Evolutionary conservation across 106 monocot genomes (phyloP).

Genomic region (Allium cepa): DNA sequence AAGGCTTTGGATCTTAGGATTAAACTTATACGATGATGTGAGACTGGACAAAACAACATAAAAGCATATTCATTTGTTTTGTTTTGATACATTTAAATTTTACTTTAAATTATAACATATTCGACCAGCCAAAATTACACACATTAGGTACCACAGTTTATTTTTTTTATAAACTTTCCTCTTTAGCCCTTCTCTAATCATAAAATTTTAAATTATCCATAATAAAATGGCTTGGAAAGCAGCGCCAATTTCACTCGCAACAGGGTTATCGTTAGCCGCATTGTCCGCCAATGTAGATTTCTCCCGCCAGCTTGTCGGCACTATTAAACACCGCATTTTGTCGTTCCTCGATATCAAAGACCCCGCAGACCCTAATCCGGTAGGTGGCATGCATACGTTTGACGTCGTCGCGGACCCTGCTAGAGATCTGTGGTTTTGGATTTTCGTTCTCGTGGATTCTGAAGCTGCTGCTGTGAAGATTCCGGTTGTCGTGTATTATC

Average conservation of each 20-base stretch:
- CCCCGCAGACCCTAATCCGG: conserved; percentile 22
- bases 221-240: conserved; percentile 2
- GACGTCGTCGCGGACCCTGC: conserved; percentile 39
- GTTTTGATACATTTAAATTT: too few species aligned
- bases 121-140: too few species aligned
- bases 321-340: conserved; percentile 51
- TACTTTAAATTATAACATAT: too few species aligned
- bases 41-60: too few species aligned
- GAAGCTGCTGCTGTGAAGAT: conserved; percentile 11
- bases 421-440: conserved; percentile 32
- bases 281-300: conserved; percentile 22
- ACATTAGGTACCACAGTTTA: too few species aligned
- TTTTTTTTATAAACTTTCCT: too few species aligned
- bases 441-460: conserved; percentile 27
- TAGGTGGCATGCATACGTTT: conserved; percentile 24
- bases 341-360: conserved; percentile 19
- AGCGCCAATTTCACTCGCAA: conserved; percentile 14
- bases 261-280: conserved; percentile 18
- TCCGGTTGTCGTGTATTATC: conserved; percentile 39
- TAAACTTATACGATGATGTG: too few species aligned
- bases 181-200: not conserved
- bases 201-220: not conserved
- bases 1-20: too few species aligned
- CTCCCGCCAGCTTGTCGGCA: conserved; percentile 54
- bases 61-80: too few species aligned